phyloP scores from a whole-genome alignment of 1,284 basidiomycete species.

The Cryptococcus hybrid region DNA sequence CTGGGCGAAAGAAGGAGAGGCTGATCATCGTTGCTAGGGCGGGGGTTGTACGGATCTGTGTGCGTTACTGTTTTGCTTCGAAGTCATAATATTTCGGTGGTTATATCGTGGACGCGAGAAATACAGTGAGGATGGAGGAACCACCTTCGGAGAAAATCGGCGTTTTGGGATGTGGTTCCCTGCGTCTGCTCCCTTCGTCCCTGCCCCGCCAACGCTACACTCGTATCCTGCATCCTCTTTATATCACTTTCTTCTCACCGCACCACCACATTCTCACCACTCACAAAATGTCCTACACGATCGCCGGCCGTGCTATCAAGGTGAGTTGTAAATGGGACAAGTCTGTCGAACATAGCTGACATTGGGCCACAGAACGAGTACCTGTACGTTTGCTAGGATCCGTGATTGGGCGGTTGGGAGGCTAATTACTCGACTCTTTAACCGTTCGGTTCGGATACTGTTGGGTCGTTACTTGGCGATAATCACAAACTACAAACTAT shows the following conservation, averaged over 20 bases:
- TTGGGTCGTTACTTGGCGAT: neutral
- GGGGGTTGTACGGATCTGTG: neutral
- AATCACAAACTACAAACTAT: neutral
- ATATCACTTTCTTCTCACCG: neutral
- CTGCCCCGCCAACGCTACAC: neutral
- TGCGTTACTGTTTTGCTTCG: neutral
- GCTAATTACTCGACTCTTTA: too few species aligned
- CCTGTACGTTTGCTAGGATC: constrained; percentile 13
- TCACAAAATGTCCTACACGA: constrained; percentile 49
- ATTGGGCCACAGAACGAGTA: constrained; percentile 21
- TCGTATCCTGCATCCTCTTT: neutral
- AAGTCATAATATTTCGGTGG: neutral
- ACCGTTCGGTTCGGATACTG: too few species aligned
- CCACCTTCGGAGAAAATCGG: constrained; percentile 19
- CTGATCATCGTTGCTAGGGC: neutral
- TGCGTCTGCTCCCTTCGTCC: constrained; percentile 1
- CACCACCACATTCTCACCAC: neutral
- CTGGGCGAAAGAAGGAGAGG: constrained; percentile 15
- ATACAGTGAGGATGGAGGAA: neutral
- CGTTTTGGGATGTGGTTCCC: constrained; percentile 15
- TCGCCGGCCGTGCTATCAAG: constrained; percentile 50
- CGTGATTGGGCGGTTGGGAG: too few species aligned
- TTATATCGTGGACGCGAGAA: constrained; percentile 4
- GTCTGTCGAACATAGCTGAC: neutral
- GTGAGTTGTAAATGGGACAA: constrained; percentile 22